phyloP scores from a whole-genome alignment of 805 yeast genomes.

The Candida pini region DNA sequence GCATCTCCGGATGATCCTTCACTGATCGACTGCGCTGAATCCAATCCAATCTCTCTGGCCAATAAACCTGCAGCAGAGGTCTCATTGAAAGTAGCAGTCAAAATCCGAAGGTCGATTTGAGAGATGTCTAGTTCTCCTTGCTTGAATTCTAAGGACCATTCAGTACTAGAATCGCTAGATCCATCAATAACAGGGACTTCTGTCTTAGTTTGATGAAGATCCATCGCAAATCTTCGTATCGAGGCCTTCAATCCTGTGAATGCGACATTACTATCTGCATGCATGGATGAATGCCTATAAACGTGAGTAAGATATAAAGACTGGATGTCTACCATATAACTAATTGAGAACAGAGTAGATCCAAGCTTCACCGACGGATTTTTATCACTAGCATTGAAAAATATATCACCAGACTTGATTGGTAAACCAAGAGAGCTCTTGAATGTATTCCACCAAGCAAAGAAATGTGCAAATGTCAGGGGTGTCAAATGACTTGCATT shows the following conservation, averaged over 20 bases:
- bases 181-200: slow-evolving; percentile 26
- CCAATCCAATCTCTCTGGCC: slow-evolving; percentile 29
- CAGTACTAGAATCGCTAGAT: slow-evolving; percentile 37
- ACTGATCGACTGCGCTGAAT: slow-evolving; percentile 12
- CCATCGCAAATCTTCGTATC: slow-evolving; percentile 51
- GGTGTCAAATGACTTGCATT: slow-evolving; percentile 81
- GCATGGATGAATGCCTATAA: slow-evolving; percentile 43
- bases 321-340: slow-evolving; percentile 66
- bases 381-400: slow-evolving; percentile 39
- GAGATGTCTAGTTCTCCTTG: slow-evolving; percentile 67
- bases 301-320: slow-evolving; percentile 75
- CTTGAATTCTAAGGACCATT: slow-evolving; percentile 54
- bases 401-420: slow-evolving; percentile 66
- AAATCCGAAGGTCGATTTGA: slow-evolving; percentile 61
- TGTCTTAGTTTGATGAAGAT: slow-evolving; percentile 59
- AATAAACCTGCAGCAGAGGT: slow-evolving; percentile 39
- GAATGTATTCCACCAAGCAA: slow-evolving; percentile 82
- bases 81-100: slow-evolving; percentile 61
- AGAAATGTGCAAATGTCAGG: slow-evolving; percentile 58
- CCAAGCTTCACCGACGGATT: slow-evolving; percentile 28
- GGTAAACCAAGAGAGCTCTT: slow-evolving; percentile 77
- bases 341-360: slow-evolving; percentile 55
- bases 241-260: slow-evolving; percentile 70
- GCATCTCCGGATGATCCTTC: slow-evolving; percentile 16
- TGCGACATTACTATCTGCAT: slow-evolving; percentile 40